Evolutionary conservation across 177 flowering plant species (phyloP).

Genomic region (Vitis hybrid): DNA sequence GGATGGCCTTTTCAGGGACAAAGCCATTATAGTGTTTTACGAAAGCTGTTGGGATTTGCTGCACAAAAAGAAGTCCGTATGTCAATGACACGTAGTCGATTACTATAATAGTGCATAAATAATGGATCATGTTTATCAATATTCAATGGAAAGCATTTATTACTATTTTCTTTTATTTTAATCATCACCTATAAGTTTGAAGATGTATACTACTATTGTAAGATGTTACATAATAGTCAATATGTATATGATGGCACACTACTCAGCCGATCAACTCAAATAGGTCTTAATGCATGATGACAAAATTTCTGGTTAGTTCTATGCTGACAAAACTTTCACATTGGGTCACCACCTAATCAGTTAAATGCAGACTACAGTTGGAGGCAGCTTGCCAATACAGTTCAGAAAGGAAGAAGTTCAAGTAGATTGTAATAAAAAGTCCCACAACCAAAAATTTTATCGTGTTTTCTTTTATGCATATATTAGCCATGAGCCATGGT

Average conservation of each 20-base stretch:
- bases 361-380: too few species aligned
- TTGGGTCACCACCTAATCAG: too few species aligned
- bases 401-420: too few species aligned
- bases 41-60: slow-evolving; percentile 8
- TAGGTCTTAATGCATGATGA: too few species aligned
- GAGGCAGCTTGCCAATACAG: too few species aligned
- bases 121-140: not conserved
- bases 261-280: not conserved
- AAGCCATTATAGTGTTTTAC: not conserved
- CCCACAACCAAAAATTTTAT: too few species aligned
- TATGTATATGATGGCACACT: not conserved
- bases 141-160: not conserved
- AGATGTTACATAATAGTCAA: not conserved
- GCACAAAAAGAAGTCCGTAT: not conserved
- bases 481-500: too few species aligned
- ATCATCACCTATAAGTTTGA: not conserved
- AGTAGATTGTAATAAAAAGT: too few species aligned
- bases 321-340: too few species aligned
- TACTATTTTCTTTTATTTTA: not conserved
- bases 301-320: too few species aligned
- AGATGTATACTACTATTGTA: not conserved
- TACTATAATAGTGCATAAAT: not conserved
- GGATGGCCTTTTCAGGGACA: slow-evolving; percentile 8
- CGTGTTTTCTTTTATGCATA: too few species aligned
- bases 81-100: not conserved